Conservation (phyloP, 2,329 filamentous ascomycete species). For the Botryotinia narcissicola region DNA sequence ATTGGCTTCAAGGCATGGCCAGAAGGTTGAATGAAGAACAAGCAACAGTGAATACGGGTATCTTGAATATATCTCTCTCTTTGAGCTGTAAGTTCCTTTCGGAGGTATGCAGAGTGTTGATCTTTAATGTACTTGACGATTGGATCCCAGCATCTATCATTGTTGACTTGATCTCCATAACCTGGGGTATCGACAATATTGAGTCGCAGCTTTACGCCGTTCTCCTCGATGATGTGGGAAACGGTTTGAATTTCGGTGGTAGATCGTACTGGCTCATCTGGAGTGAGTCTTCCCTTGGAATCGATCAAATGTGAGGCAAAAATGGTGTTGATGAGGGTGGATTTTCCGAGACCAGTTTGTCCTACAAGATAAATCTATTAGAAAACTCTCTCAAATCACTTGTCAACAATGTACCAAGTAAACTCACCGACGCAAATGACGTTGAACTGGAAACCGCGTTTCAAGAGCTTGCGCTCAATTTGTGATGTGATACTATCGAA, state of each 20-base stretch:
- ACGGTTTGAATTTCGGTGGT: constrained; percentile 98
- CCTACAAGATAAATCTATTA: constrained; percentile 52
- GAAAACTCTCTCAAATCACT: constrained; percentile 21
- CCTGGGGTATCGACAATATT: constrained; percentile 99
- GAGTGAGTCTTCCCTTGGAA: constrained; percentile 91
- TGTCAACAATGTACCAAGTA: not conserved
- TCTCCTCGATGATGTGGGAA: constrained; percentile 99
- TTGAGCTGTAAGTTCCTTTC: constrained; percentile 98
- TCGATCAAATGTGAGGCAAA: constrained; percentile 99
- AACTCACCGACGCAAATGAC: constrained; percentile 96
- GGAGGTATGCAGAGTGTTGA: constrained; percentile 97
- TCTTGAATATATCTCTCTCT: constrained; percentile 99
- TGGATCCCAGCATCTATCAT: constrained; percentile 99
- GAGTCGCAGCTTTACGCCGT: constrained; percentile 91
- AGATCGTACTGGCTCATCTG: constrained; percentile 88
- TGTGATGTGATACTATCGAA: constrained; percentile 99
- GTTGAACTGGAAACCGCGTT: constrained; percentile 99
- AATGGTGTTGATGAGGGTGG: constrained; percentile 99
- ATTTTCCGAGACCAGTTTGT: constrained; percentile 98
- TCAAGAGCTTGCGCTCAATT: constrained; percentile 99
- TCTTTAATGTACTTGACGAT: constrained; percentile 99
- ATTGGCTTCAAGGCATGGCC: constrained; percentile 98
- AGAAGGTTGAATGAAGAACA: constrained; percentile 99
- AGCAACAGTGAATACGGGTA: constrained; percentile 97
- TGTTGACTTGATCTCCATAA: constrained; percentile 98